A percentile compares a stretch with the other conserved stretches of the same genome.
Evolutionary conservation across 2,329 filamentous ascomycete species (phyloP).

Genomic region (Sporothrix sp.): DNA sequence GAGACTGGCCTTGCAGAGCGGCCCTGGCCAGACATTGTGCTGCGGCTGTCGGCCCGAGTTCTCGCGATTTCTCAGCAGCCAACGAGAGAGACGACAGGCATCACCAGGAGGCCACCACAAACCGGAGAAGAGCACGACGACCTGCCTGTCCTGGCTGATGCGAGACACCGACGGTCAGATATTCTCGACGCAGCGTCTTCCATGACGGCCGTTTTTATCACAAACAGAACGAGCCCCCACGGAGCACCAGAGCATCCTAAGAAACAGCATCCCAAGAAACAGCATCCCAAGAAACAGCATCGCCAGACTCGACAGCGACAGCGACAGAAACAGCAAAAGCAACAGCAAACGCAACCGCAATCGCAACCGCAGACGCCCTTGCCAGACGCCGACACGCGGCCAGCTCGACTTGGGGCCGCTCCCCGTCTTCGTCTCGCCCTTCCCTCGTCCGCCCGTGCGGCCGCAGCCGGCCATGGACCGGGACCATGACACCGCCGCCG

Average conservation of each 20-base stretch:
- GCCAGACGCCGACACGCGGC: too few relatives aligned
- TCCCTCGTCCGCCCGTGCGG: neutral
- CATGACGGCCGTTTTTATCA: neutral
- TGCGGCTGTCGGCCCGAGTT: neutral
- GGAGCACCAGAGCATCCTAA: too few relatives aligned
- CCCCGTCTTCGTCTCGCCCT: too few relatives aligned
- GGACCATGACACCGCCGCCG: conserved; percentile 10
- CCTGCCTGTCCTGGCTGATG: neutral
- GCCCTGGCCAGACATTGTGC: neutral
- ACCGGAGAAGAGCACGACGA: neutral
- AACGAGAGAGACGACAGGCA: neutral
- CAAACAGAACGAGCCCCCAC: too few relatives aligned
- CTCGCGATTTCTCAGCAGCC: conserved; percentile 1
- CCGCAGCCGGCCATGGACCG: conserved; percentile 13
- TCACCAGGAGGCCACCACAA: too few relatives aligned
- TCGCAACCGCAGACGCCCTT: neutral
- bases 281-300: neutral
- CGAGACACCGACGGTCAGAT: too few relatives aligned
- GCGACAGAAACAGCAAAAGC: neutral
- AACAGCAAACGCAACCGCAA: neutral
- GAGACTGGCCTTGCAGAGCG: neutral
- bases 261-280: too few relatives aligned
- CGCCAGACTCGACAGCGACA: too few relatives aligned
- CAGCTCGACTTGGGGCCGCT: too few relatives aligned
- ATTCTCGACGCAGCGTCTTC: neutral